Base-by-base conservation (phyloP, 2,329 filamentous ascomycete genomes). In the Paecilomyces niveus region DNA sequence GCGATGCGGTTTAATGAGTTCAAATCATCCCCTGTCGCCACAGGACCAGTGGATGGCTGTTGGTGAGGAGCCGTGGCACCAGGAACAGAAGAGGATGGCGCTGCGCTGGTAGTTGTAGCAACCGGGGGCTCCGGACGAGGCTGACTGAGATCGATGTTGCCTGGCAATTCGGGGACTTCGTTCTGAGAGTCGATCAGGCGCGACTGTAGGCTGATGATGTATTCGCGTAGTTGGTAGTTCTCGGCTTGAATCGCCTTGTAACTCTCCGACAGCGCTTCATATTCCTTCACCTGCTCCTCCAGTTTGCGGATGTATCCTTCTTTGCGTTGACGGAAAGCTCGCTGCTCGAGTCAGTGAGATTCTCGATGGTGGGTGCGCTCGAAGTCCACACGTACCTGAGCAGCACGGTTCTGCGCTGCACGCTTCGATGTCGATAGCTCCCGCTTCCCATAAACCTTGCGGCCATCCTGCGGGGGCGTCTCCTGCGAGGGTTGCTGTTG, bases 281-380 rank as follows among this genome's bases (percentile, higher is more conserved):
- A 89, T 31, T 94, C 90, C 68, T 90, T 87, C 55, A 97, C 91
- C 72, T 97, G 90, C 71, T 94, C 89, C 76, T 99, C 94, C 6
- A 99, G 83, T 73, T 96, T 95, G 80, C 96, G 96, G 74, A 99
- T 99, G 74, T 99, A 97, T 53, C 90, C 90, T 76, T 99, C 94
- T 73, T 99, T 99, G 62, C 94, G 89, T 77, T 97, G 92, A 50
- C 94, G 90, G 77, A 99, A 99, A 50, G 94, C 94, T 72, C 94
- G 86, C 93, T 99, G 67, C 61, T 50, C 2, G 49, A 66, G 65
- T 54, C 21, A 58, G 53, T 49, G 21, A 45, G n/a, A 18, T 45
- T n/a, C 45, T 56, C 33, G 18, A 11, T 53, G 24, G 8, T 2
- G 15, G 49, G 22, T 8, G 26, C 58, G 39, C 51, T 29, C 39